Evolutionary conservation across 345 rosid species (phyloP).

Genomic region (Eucalyptus curtisii): DNA sequence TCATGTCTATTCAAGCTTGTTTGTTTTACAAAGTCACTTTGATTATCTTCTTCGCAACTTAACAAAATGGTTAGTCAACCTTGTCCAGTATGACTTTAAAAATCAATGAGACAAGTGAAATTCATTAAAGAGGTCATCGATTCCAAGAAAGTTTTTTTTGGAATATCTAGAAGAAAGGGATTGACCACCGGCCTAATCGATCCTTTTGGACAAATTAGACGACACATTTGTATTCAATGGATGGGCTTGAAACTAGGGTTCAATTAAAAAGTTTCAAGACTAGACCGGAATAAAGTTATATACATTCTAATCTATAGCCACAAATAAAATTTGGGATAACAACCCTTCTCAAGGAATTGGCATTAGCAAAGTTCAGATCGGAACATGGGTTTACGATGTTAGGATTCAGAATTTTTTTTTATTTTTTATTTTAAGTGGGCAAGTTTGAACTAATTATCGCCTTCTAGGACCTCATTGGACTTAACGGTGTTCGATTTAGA

Average conservation of each 20-base stretch:
- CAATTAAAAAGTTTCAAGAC: background rate
- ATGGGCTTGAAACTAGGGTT: background rate
- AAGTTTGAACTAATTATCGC: background rate
- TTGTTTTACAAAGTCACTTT: background rate
- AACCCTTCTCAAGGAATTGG: background rate
- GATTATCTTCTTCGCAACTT: background rate
- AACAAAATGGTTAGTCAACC: background rate
- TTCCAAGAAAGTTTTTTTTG: background rate
- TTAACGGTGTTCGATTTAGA: no score
- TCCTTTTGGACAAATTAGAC: background rate
- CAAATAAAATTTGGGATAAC: background rate
- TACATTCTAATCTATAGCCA: background rate
- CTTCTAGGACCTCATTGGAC: background rate
- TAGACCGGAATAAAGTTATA: accelerated
- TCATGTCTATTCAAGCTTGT: background rate
- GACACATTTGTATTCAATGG: background rate
- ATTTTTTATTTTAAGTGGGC: no score
- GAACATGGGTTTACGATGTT: background rate
- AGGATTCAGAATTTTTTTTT: background rate
- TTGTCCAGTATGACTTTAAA: accelerated
- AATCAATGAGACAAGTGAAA: background rate
- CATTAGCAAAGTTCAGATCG: background rate
- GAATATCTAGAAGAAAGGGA: background rate
- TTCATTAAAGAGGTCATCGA: background rate
- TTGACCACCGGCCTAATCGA: accelerated